A percentile compares a stretch with the other conserved stretches of the same genome.
Evolutionary conservation across 2,329 filamentous ascomycete genomes (phyloP).

Genomic region (Aureobasidium sp.): DNA sequence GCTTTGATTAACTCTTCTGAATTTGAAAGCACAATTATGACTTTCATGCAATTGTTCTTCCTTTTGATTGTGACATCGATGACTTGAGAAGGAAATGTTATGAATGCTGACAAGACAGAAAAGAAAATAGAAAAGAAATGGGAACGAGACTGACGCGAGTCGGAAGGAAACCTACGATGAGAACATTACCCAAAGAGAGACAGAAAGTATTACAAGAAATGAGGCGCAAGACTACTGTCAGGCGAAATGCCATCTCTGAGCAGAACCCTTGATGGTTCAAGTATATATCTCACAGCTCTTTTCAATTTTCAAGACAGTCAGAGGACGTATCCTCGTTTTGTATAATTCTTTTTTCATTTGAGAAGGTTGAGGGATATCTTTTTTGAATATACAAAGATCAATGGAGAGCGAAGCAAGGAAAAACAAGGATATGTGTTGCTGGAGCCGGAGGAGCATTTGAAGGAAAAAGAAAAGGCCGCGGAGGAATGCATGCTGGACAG

Average conservation of each 20-base stretch:
- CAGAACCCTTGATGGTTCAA: too few relatives aligned
- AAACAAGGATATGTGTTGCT: neutral
- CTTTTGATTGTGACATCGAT: neutral
- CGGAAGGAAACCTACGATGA: too few relatives aligned
- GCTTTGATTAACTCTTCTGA: constrained; percentile 3
- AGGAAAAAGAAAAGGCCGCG: neutral
- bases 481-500: neutral
- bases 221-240: too few relatives aligned
- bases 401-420: neutral
- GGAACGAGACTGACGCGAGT: neutral
- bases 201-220: neutral
- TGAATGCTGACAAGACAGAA: neutral
- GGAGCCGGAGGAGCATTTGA: neutral
- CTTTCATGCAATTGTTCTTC: neutral
- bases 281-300: neutral
- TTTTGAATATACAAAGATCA: neutral
- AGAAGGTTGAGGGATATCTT: neutral
- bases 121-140: neutral
- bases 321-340: neutral
- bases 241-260: too few relatives aligned
- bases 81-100: neutral
- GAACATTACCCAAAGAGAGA: neutral
- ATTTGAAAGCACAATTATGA: constrained; percentile 7
- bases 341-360: neutral
- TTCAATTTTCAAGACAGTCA: neutral